phyloP scores from a whole-genome alignment of 306 rosid genomes.

The cucumber (Cucumis sativus) region DNA sequence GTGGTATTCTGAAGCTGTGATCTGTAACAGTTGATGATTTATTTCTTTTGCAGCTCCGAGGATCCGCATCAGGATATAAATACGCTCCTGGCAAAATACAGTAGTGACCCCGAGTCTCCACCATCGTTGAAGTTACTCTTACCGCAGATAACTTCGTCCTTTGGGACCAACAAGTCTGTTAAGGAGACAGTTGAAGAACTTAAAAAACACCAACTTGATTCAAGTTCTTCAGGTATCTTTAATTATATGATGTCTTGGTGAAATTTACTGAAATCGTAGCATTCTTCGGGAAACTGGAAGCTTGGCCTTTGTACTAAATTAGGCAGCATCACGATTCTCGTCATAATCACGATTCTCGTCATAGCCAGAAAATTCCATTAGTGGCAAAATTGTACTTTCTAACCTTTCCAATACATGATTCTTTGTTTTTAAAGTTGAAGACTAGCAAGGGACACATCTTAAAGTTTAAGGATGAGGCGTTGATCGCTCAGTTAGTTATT shows the following conservation, averaged over 20 bases:
- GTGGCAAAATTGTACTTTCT: not conserved
- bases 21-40: not conserved
- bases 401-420: not conserved
- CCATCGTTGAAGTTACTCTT: slow-evolving; percentile 51
- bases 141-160: slow-evolving; percentile 62
- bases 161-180: slow-evolving; percentile 54
- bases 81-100: slow-evolving; percentile 48
- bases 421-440: not conserved
- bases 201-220: slow-evolving; percentile 42
- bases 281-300: not conserved
- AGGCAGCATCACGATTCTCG: not conserved
- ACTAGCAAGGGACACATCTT: too few species aligned
- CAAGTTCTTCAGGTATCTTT: slow-evolving; percentile 56
- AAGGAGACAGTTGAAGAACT: slow-evolving; percentile 62
- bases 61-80: slow-evolving; percentile 76
- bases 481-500: too few species aligned
- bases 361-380: not conserved
- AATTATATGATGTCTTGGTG: not conserved
- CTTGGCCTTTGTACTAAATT: not conserved
- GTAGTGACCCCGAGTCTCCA: slow-evolving; percentile 62
- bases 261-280: not conserved
- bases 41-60: slow-evolving; percentile 43
- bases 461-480: too few species aligned
- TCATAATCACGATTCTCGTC: not conserved
- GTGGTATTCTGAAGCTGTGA: slow-evolving; percentile 2